A percentile compares a stretch with the other conserved stretches of the same genome.
These are phyloP conservation scores for Martiniozyma abietophila DNA, from an alignment of 805 yeast species.

Conservation along the genomic window DNA sequence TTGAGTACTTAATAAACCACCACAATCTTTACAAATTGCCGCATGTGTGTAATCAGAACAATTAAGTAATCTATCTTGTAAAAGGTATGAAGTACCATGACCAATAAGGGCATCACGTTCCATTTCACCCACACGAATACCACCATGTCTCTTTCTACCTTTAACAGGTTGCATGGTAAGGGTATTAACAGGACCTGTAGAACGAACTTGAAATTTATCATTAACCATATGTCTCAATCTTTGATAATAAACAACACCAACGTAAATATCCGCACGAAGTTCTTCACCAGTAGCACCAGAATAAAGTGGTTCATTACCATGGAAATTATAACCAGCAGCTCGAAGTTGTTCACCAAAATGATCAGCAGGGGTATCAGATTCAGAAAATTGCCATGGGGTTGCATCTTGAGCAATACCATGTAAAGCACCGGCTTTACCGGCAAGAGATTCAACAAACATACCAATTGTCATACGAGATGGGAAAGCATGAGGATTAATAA, in stretches of 20 bases:
- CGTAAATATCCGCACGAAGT: conserved; percentile 87
- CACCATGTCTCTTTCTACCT: conserved; percentile 98
- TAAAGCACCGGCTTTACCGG: conserved; percentile 98
- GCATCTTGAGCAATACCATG: conserved; percentile 97
- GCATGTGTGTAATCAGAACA: conserved; percentile 95
- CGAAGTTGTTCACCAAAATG: conserved; percentile 89
- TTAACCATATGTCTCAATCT: conserved; percentile 99
- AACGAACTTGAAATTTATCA: conserved; percentile 98
- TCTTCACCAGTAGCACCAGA: conserved; percentile 99
- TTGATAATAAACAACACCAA: conserved; percentile 96
- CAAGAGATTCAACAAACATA: conserved; percentile 96
- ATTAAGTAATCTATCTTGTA: conserved; percentile 91
- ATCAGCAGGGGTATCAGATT: conserved; percentile 92
- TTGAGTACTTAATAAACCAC: conserved; percentile 84
- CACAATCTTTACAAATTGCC: conserved; percentile 84
- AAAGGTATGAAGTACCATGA: conserved; percentile 90
- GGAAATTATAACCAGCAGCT: conserved; percentile 89
- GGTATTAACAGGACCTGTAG: conserved; percentile 96
- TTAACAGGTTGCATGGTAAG: conserved; percentile 99
- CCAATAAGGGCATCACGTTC: conserved; percentile 99
- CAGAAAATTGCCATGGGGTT: conserved; percentile 93
- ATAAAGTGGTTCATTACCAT: conserved; percentile 98
- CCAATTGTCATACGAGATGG: conserved; percentile 99
- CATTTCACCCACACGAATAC: conserved; percentile 99
- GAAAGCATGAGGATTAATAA: conserved; percentile 98